Evolutionary conservation across 1,284 basidiomycete genomes (phyloP), one percentile per base, ranked within the genome.

Genomic region (Microbotryomycetes sp.): DNA sequence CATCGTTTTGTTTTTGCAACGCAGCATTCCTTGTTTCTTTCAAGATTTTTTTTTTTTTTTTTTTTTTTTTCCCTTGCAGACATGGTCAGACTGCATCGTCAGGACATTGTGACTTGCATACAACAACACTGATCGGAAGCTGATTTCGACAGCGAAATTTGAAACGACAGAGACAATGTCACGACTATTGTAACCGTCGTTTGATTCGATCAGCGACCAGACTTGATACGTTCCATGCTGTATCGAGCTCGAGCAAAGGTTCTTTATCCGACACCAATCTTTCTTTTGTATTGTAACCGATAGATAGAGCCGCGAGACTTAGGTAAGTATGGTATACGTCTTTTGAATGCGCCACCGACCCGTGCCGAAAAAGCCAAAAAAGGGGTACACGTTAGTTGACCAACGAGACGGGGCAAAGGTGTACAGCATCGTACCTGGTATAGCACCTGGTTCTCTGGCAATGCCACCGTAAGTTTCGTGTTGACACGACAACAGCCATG

Each of bases 321-420:
- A 96, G 80, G 74, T 94, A 96, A 0, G 90, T 91, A 71, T 96
- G 91, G 53, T 71, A 74, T 85, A 93, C 7, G 88, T 91, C 78
- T 94, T 89, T 51, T 27, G 7, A 18, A 6, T 21, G 3, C 21
- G 23, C 2, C 49, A 28, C 26, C 15, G 3, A 24, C 23, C 16
- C n/a, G n/a, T n/a, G n/a, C n/a, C n/a, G n/a, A n/a, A n/a, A n/a
- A n/a, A n/a, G n/a, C n/a, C n/a, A n/a, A n/a, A n/a, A n/a, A n/a
- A n/a, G n/a, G n/a, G n/a, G n/a, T n/a, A n/a, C n/a, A n/a, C n/a
- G n/a, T n/a, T n/a, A n/a, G n/a, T n/a, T n/a, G n/a, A n/a, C n/a
- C n/a, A n/a, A n/a, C n/a, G n/a, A n/a, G n/a, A n/a, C n/a, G 84
- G 69, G 5, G 30, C 24, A 53, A 35, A 46, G 13, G 49, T 5